Base-by-base conservation (phyloP, 2,329 filamentous ascomycete species). In the Colletotrichum magnum region DNA sequence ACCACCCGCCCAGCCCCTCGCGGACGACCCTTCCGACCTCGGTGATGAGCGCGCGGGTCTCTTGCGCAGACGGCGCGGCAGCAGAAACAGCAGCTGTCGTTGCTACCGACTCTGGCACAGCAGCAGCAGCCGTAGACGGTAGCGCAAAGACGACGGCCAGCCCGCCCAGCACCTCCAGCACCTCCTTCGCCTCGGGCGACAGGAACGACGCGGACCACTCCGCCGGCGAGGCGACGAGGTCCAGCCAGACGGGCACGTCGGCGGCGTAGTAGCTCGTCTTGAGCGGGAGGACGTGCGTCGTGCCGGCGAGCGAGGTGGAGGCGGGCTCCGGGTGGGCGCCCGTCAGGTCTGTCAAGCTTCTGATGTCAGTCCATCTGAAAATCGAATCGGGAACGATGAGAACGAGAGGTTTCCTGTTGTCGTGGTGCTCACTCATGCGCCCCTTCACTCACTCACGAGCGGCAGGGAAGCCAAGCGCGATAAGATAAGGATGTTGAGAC, bases 201-300 rank as follows among this genome's bases (percentile, higher is more conserved):
- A 91, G 83, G 73, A 92, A 92, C 0, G 87, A 86, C 2, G 77
- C 76, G 0, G 87, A 81, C 90, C 90, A 92, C 43, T 87, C 85
- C 3, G 75, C 63, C 0, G 86, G 83, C 5, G 82, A 79, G 6
- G 82, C 74, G 67, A 90, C 83, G 53, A 90, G 82, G 74, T 93
- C 90, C n/a, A 92, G 83, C 90, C 90, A 93, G 72, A 92, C 83
- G 51, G 90, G 89, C 4, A 92, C 82, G 0, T 82, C 82, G 61
- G 88, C 85, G 26, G 79, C 84, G 81, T 92, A 92, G 81, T 92
- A 92, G 15, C 81, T 74, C 21, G 89, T 92, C 69, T 83, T 83
- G 63, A 92, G 79, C 9, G 79, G 68, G 39, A 90, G 83, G 51
- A 79, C 77, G 74, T 92, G 90, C 16, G 89, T 89, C 41, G 84